Evolutionary conservation across 202 grass and related monocot genomes (phyloP).

Genomic region (Hordeum pubiflorum): DNA sequence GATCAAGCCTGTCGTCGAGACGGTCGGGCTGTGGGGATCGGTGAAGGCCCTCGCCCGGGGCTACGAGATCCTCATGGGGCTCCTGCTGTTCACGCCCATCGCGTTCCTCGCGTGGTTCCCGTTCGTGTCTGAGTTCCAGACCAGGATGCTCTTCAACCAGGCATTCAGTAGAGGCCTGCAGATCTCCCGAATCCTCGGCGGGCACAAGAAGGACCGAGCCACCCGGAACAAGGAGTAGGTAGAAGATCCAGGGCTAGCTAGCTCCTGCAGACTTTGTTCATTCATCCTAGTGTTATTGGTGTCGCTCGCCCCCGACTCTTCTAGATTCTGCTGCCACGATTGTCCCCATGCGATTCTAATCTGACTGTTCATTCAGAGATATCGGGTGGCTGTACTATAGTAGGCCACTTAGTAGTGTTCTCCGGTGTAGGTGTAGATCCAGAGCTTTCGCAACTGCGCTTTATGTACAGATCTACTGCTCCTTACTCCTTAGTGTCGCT

Average conservation of each 20-base stretch:
- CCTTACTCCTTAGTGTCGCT: neutral
- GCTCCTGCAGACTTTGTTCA: neutral
- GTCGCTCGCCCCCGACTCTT: neutral
- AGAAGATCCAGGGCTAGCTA: neutral
- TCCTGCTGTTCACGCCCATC: constrained; percentile 68
- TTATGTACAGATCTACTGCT: constrained; percentile 3
- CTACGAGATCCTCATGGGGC: constrained; percentile 80
- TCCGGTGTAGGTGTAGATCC: neutral
- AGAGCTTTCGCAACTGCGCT: neutral
- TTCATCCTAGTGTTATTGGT: neutral
- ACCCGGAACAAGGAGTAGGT: constrained; percentile 64
- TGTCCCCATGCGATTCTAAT: neutral
- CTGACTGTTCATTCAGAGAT: neutral
- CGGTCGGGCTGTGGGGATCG: constrained; percentile 55
- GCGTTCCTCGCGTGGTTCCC: constrained; percentile 87
- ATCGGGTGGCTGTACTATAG: neutral
- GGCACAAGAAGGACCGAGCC: constrained; percentile 70
- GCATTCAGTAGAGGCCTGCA: constrained; percentile 88
- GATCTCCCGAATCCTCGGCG: constrained; percentile 82
- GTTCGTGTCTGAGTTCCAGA: constrained; percentile 87
- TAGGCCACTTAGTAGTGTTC: neutral
- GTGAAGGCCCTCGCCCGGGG: constrained; percentile 79
- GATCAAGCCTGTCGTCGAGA: constrained; percentile 41
- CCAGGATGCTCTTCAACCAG: constrained; percentile 91
- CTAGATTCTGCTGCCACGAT: neutral